Base-by-base conservation (phyloP, 1,284 basidiomycete species). In the Gyrodon tennesseensis region DNA sequence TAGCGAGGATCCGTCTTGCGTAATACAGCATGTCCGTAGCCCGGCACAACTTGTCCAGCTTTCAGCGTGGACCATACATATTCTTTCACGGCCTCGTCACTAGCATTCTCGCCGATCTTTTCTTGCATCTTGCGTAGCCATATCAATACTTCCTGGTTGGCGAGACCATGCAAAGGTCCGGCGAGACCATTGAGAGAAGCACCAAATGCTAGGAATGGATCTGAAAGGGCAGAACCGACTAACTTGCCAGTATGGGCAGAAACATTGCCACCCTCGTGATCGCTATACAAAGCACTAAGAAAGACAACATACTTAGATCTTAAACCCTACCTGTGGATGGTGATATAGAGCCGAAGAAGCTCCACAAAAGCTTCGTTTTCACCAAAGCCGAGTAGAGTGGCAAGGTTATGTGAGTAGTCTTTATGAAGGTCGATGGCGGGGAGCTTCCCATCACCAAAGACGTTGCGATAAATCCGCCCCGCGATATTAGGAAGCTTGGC, bases 231-330 rank as follows among this genome's bases (percentile, higher is more conserved):
- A 65, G 96, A 98, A 66, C 96, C 96, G 76, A 98, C 96, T 58
- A 99, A 85, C 83, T 98, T 94, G 70, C 93, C 93, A 62, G 93
- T 92, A 83, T 95, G 93, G n/a, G 93, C 93, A 64, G 96, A 98
- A 69, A 99, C 96, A 76, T 98, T 98, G 61, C 96, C 96, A 78
- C 96, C 96, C 81, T 98, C 96, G 81, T 98, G 96, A 79, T 98
- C 96, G 76, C 92, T 92, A 62, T 43, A 44, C 7, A 31, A 31
- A 43, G 18, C 3, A 39, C 51, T 57, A 25, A 69, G 52, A 63
- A 65, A 43, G 29, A 46, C n/a, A 23, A 25, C 16, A 53, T 13
- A 9, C 37, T 7, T 23, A 60, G 3, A 43, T 4, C 31, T 54
- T 16, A 18, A 66, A 31, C 7, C 69, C 49, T 56, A 86, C 86